These are phyloP conservation scores for Podospora pseudopauciseta DNA, from an alignment of 495 filamentous ascomycete species.

Conservation along the genomic window DNA sequence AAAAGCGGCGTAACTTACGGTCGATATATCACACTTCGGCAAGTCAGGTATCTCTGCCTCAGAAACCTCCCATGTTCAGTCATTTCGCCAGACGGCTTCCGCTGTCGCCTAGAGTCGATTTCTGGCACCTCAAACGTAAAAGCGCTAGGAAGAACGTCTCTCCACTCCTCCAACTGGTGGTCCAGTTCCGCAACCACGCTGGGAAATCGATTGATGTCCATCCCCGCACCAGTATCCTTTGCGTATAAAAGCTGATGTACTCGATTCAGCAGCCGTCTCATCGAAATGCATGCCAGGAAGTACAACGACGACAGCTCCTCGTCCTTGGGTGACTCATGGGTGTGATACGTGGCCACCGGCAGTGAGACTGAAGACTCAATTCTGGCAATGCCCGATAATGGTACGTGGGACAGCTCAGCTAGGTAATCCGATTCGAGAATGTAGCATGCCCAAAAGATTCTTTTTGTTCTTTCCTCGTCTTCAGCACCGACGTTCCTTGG, in stretches of 20 bases:
- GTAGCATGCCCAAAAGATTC: conserved; percentile 51
- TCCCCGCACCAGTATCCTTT: conserved; percentile 26
- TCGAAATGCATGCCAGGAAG: conserved; percentile 30
- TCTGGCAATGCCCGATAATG: conserved; percentile 41
- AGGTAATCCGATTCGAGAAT: conserved; percentile 42
- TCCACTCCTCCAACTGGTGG: conserved; percentile 46
- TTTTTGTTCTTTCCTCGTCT: conserved; percentile 40
- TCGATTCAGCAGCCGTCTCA: conserved; percentile 27
- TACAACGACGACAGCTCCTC: conserved; percentile 29
- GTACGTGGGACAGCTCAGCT: conserved; percentile 41
- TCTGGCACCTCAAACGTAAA: conserved; percentile 36
- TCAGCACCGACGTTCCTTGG: conserved; percentile 16
- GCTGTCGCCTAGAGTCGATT: conserved; percentile 15
- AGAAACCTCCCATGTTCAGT: conserved; percentile 41
- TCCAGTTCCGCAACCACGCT: conserved; percentile 41
- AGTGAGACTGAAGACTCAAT: conserved; percentile 44
- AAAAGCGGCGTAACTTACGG: conserved; percentile 27
- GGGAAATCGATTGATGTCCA: conserved; percentile 39
- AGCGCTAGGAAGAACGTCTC: conserved; percentile 37
- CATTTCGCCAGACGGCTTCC: neutral
- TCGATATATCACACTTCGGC: conserved; percentile 46
- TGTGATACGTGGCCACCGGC: conserved; percentile 30
- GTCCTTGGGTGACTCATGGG: conserved; percentile 20
- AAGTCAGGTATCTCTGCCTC: conserved; percentile 45
- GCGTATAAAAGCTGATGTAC: conserved; percentile 29